A percentile compares a stretch with the other conserved stretches of the same genome.
Conservation (phyloP, 306 rosid genomes). For the Malus asiatica region DNA sequence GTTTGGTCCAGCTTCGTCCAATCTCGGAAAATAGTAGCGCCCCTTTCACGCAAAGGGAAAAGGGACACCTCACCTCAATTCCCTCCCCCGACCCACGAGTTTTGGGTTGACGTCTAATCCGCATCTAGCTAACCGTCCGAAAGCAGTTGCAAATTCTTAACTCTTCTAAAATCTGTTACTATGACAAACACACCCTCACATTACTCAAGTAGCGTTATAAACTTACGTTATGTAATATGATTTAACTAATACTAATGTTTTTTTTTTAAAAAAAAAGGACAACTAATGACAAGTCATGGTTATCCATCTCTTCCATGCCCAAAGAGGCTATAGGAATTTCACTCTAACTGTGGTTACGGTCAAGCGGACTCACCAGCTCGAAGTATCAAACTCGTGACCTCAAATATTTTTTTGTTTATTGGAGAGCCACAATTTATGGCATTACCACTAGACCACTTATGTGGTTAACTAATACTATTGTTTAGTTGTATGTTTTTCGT, state of each 20-base stretch:
- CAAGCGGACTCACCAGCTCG: rapidly evolving
- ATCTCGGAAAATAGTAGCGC: conserved; percentile 32
- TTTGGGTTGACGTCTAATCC: not conserved
- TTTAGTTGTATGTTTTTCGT: too few relatives aligned
- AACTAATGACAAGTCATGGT: rapidly evolving
- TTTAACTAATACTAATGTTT: too few relatives aligned
- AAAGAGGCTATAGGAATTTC: rapidly evolving
- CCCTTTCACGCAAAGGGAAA: conserved; percentile 31
- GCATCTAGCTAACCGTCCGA: not conserved
- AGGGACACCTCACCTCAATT: not conserved
- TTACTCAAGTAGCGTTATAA: too few relatives aligned
- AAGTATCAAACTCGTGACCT: too few relatives aligned
- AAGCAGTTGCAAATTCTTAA: too few relatives aligned
- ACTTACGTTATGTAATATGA: too few relatives aligned
- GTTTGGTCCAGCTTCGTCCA: conserved; percentile 1
- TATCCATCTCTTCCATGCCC: rapidly evolving
- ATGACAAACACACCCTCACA: too few relatives aligned
- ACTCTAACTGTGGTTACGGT: rapidly evolving
- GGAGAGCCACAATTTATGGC: rapidly evolving
- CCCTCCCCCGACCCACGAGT: not conserved
- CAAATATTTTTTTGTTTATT: too few relatives aligned
- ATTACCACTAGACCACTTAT: rapidly evolving
- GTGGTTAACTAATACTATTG: too few relatives aligned
- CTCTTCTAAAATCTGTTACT: too few relatives aligned
- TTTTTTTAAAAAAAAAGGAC: too few relatives aligned